Percentiles rank a stretch among this genome's conserved stretches.
phyloP scores from a whole-genome alignment of 768 basidiomycete genomes.

The Termitomyces heimii region DNA sequence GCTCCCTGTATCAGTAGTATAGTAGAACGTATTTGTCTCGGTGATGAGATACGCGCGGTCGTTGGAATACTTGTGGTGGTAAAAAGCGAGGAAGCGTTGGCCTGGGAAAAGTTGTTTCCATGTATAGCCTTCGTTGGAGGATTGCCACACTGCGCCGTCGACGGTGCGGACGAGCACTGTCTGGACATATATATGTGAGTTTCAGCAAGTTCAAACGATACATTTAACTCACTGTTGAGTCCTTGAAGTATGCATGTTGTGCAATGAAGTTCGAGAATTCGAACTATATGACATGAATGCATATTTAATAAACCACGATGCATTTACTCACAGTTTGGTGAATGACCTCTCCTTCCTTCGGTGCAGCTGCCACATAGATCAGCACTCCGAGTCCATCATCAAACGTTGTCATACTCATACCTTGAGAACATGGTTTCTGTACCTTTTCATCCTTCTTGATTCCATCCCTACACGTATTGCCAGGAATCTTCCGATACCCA shows the following conservation, averaged over 20 bases:
- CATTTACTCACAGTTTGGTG: conserved; percentile 59
- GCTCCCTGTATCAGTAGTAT: conserved; percentile 79
- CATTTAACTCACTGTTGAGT: conserved; percentile 51
- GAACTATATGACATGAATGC: conserved; percentile 36
- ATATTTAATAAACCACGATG: not conserved
- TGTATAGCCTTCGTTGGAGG: conserved; percentile 89
- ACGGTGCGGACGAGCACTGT: conserved; percentile 78
- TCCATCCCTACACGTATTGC: conserved; percentile 81
- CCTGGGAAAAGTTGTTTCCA: conserved; percentile 67
- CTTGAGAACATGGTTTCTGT: conserved; percentile 73
- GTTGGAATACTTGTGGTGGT: conserved; percentile 72
- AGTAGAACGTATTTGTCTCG: conserved; percentile 50
- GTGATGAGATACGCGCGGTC: conserved; percentile 94
- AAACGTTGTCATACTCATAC: conserved; percentile 37
- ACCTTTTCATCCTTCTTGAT: conserved; percentile 61
- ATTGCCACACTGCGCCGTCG: conserved; percentile 87
- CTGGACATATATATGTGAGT: conserved; percentile 25
- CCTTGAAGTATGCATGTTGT: conserved; percentile 82
- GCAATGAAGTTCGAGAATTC: conserved; percentile 58
- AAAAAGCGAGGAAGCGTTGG: conserved; percentile 73
- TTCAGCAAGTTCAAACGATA: not conserved
- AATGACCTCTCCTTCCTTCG: conserved; percentile 68
- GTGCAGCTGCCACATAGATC: conserved; percentile 51
- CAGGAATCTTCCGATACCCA: conserved; percentile 89
- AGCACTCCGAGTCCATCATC: not conserved